Base-by-base conservation (phyloP, 2,329 filamentous ascomycete species). In the Colletotrichum trifolii region DNA sequence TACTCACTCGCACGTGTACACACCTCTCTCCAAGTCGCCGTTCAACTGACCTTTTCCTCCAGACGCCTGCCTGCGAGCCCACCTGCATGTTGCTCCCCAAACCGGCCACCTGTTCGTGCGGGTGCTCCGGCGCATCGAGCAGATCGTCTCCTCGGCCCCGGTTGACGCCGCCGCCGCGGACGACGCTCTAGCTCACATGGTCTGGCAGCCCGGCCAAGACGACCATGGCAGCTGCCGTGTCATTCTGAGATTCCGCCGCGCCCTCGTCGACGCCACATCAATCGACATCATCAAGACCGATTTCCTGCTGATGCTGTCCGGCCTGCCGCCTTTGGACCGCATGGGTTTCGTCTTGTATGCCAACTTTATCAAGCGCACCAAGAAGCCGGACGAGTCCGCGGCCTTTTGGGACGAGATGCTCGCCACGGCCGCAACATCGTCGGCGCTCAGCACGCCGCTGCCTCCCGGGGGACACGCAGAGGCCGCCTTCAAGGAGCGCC, bases 261-360 rank as follows among this genome's bases (percentile, higher is more conserved):
- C 53, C 35, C 12, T 55, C n/a, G 38, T 55, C 25, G 53, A 55
- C 25, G 46, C 53, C 11, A 55, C 53, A 6, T 55, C 53, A 7
- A 13, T 55, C n/a, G 40, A 55, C n/a, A 47, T 45, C 40, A 55
- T 55, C 42, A 55, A 55, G 42, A 33, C 46, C 25, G 53, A 55
- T 42, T 55, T 36, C 5, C 40, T 42, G 11, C 42, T 55, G 33
- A 40, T 45, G 36, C 5, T 47, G 6, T 42, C 45, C 12, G 53
- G 53, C 8, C 34, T 55, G 8, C 53, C 53, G 6, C 13, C 40
- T 42, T 34, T 55, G 4, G 53, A 55, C 40, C 45, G 33, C 42
- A 33, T 42, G 6, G 42, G 53, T 3, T 55, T 55, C 13, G 53
- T 42, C 8, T 45, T 42, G 11, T 55, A 55, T 25, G n/a, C 25